Conservation (phyloP, 495 filamentous ascomycete species). For the Venustampulla echinocandica region DNA sequence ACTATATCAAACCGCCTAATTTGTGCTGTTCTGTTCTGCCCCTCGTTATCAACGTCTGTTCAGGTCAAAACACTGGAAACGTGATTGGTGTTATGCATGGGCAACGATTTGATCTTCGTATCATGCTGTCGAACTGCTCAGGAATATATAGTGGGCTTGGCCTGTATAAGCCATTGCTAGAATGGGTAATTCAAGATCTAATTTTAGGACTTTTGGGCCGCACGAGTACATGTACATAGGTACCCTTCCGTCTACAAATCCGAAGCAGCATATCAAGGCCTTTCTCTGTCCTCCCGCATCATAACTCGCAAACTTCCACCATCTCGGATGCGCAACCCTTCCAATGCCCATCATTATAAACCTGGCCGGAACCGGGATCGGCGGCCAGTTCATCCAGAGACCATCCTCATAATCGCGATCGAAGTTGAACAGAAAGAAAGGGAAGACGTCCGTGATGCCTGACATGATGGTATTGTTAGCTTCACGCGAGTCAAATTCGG, state of each 20-base stretch:
- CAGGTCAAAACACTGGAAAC: too few relatives aligned
- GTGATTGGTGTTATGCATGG: too few relatives aligned
- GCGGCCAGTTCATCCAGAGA: constrained; percentile 33
- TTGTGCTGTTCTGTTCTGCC: too few relatives aligned
- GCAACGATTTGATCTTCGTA: too few relatives aligned
- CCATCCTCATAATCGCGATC: constrained; percentile 47
- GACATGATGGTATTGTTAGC: constrained; percentile 43
- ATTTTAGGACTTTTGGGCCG: too few relatives aligned
- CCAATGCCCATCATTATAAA: constrained; percentile 15
- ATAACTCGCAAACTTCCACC: constrained; percentile 36
- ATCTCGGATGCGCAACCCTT: constrained; percentile 6
- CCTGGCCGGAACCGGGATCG: constrained; percentile 23
- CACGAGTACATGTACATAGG: too few relatives aligned
- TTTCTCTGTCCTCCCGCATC: constrained; percentile 26
- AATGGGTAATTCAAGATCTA: too few relatives aligned
- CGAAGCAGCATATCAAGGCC: constrained; percentile 20
- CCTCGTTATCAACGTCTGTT: too few relatives aligned
- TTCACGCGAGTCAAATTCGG: constrained; percentile 35
- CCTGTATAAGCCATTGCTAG: too few relatives aligned
- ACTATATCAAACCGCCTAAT: not conserved
- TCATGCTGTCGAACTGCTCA: too few relatives aligned
- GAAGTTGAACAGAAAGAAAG: constrained; percentile 49
- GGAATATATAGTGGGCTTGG: too few relatives aligned
- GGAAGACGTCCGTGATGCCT: constrained; percentile 40
- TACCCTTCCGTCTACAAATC: not conserved